Evolutionary conservation across 1,139 yeast genomes (phyloP), one percentile per base, ranked within the genome.

Genomic region (Suhomyces chickasaworum): DNA sequence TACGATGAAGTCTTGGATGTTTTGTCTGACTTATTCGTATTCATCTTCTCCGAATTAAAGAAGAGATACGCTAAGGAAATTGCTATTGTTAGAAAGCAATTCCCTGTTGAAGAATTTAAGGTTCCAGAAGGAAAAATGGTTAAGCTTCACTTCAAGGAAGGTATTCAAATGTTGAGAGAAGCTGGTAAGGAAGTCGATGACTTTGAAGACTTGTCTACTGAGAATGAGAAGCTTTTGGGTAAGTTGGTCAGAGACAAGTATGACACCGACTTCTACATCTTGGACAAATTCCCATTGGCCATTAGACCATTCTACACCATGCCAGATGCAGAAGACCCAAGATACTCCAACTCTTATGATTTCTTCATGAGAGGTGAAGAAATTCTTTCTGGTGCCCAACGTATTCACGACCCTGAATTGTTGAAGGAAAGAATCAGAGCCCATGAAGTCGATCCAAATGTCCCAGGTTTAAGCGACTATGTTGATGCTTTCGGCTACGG

Each of bases 311-410:
- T 93, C 81, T 93, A 93, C 80, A 93, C 99, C 48, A 93, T 95
- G 99, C 98, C 99, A 52, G 97, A 91, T 66, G 80, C 98, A 15
- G 86, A 83, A 63, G 90, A 95, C 73, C 82, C 96, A 55, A 79
- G 85, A 60, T 90, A 90, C 75, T 90, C 97, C 56, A 93, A 93
- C 81, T 86, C 95, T 16, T 87, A 91, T 67, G 99, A 93, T 76
- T 93, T 95, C 84, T 95, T 95, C 78, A 93, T 93, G 98, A 86
- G 99, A 75, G 99, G 99, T 65, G 99, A 93, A 76, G 99, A 93
- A 73, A 93, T 93, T 61, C 77, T 93, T 60, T 90, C 97, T 20
- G 99, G 99, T 61, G 99, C 99, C 48, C 99, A 93, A 76, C 97
- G 99, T 81, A 82, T 93, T 59, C 99, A 93, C 68, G 99, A 95